These are phyloP conservation scores for Funneliformis caledonium DNA, from an alignment of 371 early-diverging fungal genomes.

Conservation along the genomic window DNA sequence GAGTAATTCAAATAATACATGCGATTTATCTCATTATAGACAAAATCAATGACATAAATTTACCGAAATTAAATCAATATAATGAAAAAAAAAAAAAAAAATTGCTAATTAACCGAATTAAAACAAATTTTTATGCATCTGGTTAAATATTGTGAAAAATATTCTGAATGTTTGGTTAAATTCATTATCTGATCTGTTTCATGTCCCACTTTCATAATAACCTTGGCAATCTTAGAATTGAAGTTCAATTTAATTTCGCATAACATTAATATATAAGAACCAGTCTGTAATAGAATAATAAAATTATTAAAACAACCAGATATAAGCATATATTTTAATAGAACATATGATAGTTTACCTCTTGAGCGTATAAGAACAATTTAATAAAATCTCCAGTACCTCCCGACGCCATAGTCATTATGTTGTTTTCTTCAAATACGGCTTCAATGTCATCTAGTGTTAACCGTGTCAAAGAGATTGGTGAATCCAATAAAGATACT, in stretches of 20 bases:
- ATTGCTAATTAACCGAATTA: too few relatives aligned
- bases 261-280: constrained; percentile 1
- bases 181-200: background rate
- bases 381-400: background rate
- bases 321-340: background rate
- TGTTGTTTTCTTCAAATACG: background rate
- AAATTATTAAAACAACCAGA: background rate
- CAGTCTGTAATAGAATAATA: background rate
- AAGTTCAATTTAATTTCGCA: constrained; percentile 6
- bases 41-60: too few relatives aligned
- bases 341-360: background rate
- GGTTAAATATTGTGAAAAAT: constrained; percentile 15
- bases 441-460: background rate
- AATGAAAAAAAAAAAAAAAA: too few relatives aligned
- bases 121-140: background rate
- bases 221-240: background rate
- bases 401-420: constrained; percentile 22
- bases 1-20: too few relatives aligned
- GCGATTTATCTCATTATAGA: too few relatives aligned
- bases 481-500: background rate
- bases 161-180: background rate
- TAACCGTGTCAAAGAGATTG: background rate
- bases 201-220: background rate
- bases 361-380: constrained; percentile 13
- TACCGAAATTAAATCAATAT: too few relatives aligned